Evolutionary conservation across 495 filamentous ascomycete species (phyloP).

Genomic region (Glarea lozoyensis): DNA sequence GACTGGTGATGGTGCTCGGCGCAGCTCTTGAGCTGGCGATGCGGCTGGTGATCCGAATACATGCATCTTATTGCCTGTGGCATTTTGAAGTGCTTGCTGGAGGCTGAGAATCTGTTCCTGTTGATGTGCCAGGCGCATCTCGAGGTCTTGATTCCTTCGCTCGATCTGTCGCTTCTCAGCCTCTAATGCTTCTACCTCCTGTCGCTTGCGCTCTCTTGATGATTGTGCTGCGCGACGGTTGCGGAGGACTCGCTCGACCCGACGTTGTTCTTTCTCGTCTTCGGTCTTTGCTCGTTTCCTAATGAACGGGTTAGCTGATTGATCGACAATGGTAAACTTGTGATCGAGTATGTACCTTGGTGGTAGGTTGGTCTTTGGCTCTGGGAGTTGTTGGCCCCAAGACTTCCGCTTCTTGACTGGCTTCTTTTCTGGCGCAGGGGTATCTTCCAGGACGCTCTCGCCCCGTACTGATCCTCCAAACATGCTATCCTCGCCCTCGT

Average conservation of each 20-base stretch:
- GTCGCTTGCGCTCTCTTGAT: slow-evolving; percentile 87
- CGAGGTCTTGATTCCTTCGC: slow-evolving; percentile 61
- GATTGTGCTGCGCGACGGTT: slow-evolving; percentile 95
- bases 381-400: slow-evolving; percentile 95
- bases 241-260: slow-evolving; percentile 91
- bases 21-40: slow-evolving; percentile 27
- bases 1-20: slow-evolving; percentile 29
- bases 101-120: slow-evolving; percentile 58
- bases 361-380: slow-evolving; percentile 93
- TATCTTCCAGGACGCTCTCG: slow-evolving; percentile 8
- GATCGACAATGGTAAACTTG: slow-evolving; percentile 3
- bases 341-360: slow-evolving; percentile 57
- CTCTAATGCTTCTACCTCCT: slow-evolving; percentile 87
- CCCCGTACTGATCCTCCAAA: slow-evolving; percentile 11
- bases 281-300: slow-evolving; percentile 98
- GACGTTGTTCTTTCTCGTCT: slow-evolving; percentile 96
- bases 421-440: slow-evolving; percentile 53
- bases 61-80: slow-evolving; percentile 40
- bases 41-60: slow-evolving; percentile 21
- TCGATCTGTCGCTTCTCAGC: slow-evolving; percentile 59
- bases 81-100: slow-evolving; percentile 53
- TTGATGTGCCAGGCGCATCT: slow-evolving; percentile 52
- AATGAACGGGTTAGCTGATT: slow-evolving; percentile 5
- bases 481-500: slow-evolving; percentile 24
- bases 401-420: slow-evolving; percentile 94